Base-by-base conservation (phyloP, 1,284 basidiomycete genomes). In the Ceratorhiza oryzae-sativae region DNA sequence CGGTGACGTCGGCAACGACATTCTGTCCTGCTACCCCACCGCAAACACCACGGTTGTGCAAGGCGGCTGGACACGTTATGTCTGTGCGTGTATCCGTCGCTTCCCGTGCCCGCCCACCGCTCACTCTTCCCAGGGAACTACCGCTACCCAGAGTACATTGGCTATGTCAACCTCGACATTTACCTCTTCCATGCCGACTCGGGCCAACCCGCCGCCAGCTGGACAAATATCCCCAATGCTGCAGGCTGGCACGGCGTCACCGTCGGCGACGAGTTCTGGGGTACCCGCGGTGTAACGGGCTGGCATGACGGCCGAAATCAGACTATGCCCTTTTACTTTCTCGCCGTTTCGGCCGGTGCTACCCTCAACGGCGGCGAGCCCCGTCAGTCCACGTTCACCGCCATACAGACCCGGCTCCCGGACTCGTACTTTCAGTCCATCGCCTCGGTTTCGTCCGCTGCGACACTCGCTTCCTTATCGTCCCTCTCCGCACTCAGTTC, bases 241-340 rank as follows among this genome's bases (percentile, higher is more conserved):
- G 80, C 80, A 81, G 53, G 91, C 13, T 76, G 81, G 72, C 77
- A 86, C 34, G 83, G 81, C 32, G 79, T 85, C 0, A 85, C 82
- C 41, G 89, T 91, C 51, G 84, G 92, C 77, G 92, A 94, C 78
- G 80, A 83, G 10, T 93, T 91, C 90, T 93, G 87, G 80, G 90
- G 89, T 32, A 48, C 77, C 1, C 79, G 83, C 62, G 89, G 89
- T 51, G 71, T 78, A 75, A 81, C 18, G 89, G 86, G 84, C 25
- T 75, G 73, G 70, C 79, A 83, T 72, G 75, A 73, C 34, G 86
- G 86, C 61, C 72, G 76, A 49, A 85, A 90, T 76, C 79, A 84
- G 68, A 81, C 85, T 13, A 90, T 86, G 80, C 86, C 89, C 0
- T 93, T 86, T 77, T 93, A 85, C 80, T 94, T 89, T 84, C 83